Base-by-base conservation (phyloP, 164 flowering plant species). In the Umbellularia californica region DNA sequence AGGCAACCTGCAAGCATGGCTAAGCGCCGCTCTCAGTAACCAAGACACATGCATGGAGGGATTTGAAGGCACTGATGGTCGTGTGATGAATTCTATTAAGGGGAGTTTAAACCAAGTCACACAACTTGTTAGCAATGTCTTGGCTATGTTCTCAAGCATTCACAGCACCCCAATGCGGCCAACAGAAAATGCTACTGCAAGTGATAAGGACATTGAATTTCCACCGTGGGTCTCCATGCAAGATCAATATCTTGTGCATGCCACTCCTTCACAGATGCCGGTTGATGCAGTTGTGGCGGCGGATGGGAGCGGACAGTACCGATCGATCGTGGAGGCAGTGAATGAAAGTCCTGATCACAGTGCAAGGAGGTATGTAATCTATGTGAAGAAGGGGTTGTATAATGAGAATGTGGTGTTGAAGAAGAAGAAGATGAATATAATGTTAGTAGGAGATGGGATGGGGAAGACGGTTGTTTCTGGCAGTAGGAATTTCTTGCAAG, bases 31-130 rank as follows among this genome's bases (percentile, higher is more conserved):
- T 0, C 55, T 95, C 22, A 88, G 97, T 73, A 95, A 95, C 82
- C 97, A 90, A 77, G 98, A 95, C 74, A 95, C 98, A 0, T 95
- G 98, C 80, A 83, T 92, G 6, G 97, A 95, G 78, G 98, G 97
- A 30, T 92, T 95, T 70, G 92, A 90, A 50, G 95, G 94, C 72
- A 90, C 98, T 0, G 83, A 88, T 51, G 78, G 87, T 2, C 85
- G 76, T 3, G 58, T 92, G 2, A 85, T 83, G 75, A 78, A 74
- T 20, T 85, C 81, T 80, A 83, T 95, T 50, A 78, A 75, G 60
- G 97, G 92, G 13, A 88, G 94, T 81, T 73, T 95, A 50, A 75
- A 77, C 27, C 92, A 92, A 82, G 91, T 95, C n/a, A 84, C 95
- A 2, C 93, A 87, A 55, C 90, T 92, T 15, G 88, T 92, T 10